Base-by-base conservation (phyloP, 164 flowering plant species). In the Nelumbo lutea region DNA sequence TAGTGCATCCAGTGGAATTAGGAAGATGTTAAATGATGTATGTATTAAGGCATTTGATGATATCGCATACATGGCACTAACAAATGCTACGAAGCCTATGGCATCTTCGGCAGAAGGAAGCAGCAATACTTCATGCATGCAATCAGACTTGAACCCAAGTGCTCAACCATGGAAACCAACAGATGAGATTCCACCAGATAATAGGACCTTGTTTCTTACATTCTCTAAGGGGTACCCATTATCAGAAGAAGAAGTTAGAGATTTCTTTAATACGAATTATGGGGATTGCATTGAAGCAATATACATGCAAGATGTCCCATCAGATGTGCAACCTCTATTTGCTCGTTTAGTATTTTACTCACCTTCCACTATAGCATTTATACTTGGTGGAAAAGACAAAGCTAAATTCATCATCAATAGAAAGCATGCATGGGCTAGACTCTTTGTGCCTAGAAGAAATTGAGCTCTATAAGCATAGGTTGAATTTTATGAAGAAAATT, bases 181-280 rank as follows among this genome's bases (percentile, higher is more conserved):
- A 9, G 59, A 43, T 5, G 64, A 67, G 0, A 70, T 69, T 2
- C 75, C 79, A 5, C 58, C 69, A 0, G 83, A 83, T 62, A 80
- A 84, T 1, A 72, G 89, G 67, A 84, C 86, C 1, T 72, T 86
- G 47, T 87, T 87, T 74, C 65, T 86, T 44, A 87, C 91, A 0
- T 87, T 87, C 68, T 87, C 89, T 0, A 86, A 82, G 45, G 91
- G 91, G 0, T 87, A 85, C 66, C 91, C 85, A 0, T 76, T 82
- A 2, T 57, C 80, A 0, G 79, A 81, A 50, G 40, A 5, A 5
- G 91, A 87, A 72, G 72, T 85, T 5, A 42, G 57, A 39, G 81
- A 80, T 0, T 87, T 71, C 70, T 80, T 87, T 71, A 75, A 71
- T 0, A 75, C 27, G 27, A 27, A 27, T 27, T 27, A 27, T 27